Conservation (phyloP, 1,284 basidiomycete species). For the Peniophora sp. region DNA sequence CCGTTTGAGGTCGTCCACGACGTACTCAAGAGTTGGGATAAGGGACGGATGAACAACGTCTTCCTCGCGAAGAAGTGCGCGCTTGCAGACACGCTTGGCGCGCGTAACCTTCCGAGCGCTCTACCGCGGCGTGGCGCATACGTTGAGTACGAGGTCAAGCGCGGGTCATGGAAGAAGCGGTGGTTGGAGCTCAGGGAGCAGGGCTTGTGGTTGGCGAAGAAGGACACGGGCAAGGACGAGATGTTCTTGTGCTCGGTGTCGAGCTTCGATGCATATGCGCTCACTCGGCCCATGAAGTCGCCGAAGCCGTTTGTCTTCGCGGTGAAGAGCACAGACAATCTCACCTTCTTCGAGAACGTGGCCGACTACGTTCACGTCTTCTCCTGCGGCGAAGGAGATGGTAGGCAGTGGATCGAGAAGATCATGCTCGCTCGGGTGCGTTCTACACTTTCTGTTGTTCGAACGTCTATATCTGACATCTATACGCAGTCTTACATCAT, state of each 20-base stretch:
- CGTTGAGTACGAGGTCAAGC: constrained; percentile 80
- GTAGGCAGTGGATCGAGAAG: constrained; percentile 62
- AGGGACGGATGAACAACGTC: constrained; percentile 66
- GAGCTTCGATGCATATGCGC: constrained; percentile 78
- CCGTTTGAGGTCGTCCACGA: constrained; percentile 72
- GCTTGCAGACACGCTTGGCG: constrained; percentile 47
- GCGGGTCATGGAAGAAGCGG: constrained; percentile 88
- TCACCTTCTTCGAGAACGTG: constrained; percentile 77
- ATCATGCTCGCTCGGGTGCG: constrained; percentile 72
- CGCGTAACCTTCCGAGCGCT: constrained; percentile 59
- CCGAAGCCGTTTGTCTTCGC: constrained; percentile 78
- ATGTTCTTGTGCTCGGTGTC: constrained; percentile 71
- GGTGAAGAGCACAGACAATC: constrained; percentile 80
- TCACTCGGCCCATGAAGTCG: constrained; percentile 65
- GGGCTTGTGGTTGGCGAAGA: constrained; percentile 77
- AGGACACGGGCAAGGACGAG: constrained; percentile 81
- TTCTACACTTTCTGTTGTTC: neutral
- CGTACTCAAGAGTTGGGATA: constrained; percentile 78
- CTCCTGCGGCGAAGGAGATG: constrained; percentile 64
- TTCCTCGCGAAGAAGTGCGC: constrained; percentile 71
- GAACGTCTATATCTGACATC: constrained; percentile 4
- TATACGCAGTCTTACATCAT: constrained; percentile 63
- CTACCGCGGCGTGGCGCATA: constrained; percentile 67
- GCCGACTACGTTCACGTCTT: constrained; percentile 82
- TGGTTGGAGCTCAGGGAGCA: constrained; percentile 83